Conservation (phyloP, 176 grass and related monocot species). For the Microstegium vimineum region DNA sequence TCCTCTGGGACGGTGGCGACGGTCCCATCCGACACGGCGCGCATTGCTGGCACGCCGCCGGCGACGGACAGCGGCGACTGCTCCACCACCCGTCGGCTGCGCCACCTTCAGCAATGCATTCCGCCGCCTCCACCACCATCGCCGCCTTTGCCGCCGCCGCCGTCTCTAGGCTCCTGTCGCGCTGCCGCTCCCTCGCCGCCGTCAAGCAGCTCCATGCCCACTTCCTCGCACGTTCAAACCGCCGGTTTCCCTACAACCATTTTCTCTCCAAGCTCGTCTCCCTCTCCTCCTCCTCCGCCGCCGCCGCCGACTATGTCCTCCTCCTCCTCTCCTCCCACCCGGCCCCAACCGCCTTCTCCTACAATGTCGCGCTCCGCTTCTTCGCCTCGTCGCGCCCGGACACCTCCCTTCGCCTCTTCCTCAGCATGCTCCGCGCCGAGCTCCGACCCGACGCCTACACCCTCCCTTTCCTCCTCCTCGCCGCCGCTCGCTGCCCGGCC, state of each 20-base stretch:
- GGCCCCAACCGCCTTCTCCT: slow-evolving; percentile 28
- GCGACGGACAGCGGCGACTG: not conserved
- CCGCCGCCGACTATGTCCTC: slow-evolving; percentile 14
- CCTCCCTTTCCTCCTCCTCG: slow-evolving; percentile 42
- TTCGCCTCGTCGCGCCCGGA: slow-evolving; percentile 14
- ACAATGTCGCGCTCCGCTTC: slow-evolving; percentile 28
- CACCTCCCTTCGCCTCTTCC: slow-evolving; percentile 27
- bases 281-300: not conserved
- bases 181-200: not conserved
- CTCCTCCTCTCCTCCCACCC: slow-evolving; percentile 34
- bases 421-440: slow-evolving; percentile 29
- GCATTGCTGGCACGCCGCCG: not conserved
- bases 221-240: not conserved
- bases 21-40: too few relatives aligned
- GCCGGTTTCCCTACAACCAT: slow-evolving; percentile 41
- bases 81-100: not conserved
- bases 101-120: not conserved
- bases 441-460: slow-evolving; percentile 41
- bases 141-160: not conserved
- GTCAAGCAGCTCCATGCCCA: slow-evolving; percentile 27
- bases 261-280: slow-evolving; percentile 50
- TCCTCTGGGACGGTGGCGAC: too few relatives aligned
- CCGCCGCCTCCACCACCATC: not conserved
- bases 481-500: slow-evolving; percentile 26
- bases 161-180: not conserved